A percentile compares a stretch with the other conserved stretches of the same genome.
These are phyloP conservation scores for Claviceps africana DNA, from an alignment of 2,329 filamentous ascomycete species.

Conservation along the genomic window DNA sequence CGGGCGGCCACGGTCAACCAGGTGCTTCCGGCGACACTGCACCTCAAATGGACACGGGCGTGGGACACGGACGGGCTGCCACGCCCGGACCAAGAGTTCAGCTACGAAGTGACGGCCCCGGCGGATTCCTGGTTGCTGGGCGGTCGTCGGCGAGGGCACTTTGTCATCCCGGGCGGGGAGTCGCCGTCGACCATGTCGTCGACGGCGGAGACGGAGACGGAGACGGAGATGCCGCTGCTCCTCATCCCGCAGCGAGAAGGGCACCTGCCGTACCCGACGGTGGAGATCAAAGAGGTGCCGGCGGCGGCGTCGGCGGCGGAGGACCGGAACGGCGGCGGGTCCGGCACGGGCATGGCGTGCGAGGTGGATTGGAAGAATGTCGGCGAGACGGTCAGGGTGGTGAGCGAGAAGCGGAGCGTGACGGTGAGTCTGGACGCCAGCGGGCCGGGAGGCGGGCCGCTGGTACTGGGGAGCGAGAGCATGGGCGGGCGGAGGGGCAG, in stretches of 20 bases:
- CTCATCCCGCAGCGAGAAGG: conserved; percentile 71
- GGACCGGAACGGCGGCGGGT: conserved; percentile 4
- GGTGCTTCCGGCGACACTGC: conserved; percentile 47
- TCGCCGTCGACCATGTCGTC: conserved; percentile 29
- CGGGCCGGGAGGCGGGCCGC: conserved; percentile 48
- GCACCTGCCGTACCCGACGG: conserved; percentile 57
- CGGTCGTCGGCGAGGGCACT: conserved; percentile 66
- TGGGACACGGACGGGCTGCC: conserved; percentile 39
- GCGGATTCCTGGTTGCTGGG: conserved; percentile 74
- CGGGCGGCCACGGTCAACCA: conserved; percentile 47
- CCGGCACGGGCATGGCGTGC: conserved; percentile 28
- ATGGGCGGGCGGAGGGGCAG: conserved; percentile 17
- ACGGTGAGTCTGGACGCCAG: conserved; percentile 60
- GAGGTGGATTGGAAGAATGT: conserved; percentile 72
- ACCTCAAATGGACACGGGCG: conserved; percentile 46
- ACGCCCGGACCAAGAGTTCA: conserved; percentile 51
- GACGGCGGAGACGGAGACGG: conserved; percentile 35
- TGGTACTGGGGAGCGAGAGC: conserved; percentile 49
- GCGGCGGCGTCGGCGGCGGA: conserved; percentile 12
- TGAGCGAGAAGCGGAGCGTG: conserved; percentile 55
- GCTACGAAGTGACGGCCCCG: conserved; percentile 66
- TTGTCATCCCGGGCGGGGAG: conserved; percentile 38
- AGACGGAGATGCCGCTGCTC: conserved; percentile 57
- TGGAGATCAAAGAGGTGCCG: conserved; percentile 58
- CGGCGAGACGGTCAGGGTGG: conserved; percentile 62